Percentiles rank a stretch among this genome's conserved stretches.
Conservation (phyloP, 2,329 filamentous ascomycete genomes). For the Calonectria montana region DNA sequence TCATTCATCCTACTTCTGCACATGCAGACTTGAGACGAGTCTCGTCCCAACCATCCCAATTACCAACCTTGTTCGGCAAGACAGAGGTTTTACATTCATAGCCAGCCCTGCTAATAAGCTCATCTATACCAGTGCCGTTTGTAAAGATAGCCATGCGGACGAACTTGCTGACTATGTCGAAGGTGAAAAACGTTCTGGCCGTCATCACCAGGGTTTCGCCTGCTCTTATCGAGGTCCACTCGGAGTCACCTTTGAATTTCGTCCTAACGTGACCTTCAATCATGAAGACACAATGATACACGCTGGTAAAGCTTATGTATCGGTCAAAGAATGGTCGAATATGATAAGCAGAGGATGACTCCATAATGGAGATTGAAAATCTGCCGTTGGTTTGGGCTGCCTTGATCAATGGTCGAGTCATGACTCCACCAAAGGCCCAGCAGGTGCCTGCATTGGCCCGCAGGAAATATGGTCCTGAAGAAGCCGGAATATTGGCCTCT, state of each 20-base stretch:
- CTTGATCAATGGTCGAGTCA: not conserved
- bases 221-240: not conserved
- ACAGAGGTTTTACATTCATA: not conserved
- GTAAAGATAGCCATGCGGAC: not conserved
- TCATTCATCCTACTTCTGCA: conserved; percentile 5
- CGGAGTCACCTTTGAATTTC: not conserved
- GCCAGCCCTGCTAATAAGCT: not conserved
- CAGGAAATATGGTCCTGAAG: not conserved
- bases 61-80: not conserved
- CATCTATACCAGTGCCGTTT: conserved; percentile 3
- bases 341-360: not conserved
- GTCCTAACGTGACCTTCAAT: not conserved
- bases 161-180: not conserved
- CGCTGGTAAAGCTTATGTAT: conserved; percentile 4
- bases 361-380: conserved; percentile 1
- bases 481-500: not conserved
- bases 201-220: not conserved
- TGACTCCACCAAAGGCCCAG: conserved; percentile 11
- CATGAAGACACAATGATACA: conserved; percentile 1
- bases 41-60: conserved; percentile 18
- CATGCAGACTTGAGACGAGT: conserved; percentile 14
- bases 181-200: conserved; percentile 12
- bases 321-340: conserved; percentile 15
- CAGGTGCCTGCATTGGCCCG: not conserved
- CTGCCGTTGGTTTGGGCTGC: not conserved